Evolutionary conservation across 1,139 yeast genomes (phyloP).

Genomic region (Suhomyces bribrorum): DNA sequence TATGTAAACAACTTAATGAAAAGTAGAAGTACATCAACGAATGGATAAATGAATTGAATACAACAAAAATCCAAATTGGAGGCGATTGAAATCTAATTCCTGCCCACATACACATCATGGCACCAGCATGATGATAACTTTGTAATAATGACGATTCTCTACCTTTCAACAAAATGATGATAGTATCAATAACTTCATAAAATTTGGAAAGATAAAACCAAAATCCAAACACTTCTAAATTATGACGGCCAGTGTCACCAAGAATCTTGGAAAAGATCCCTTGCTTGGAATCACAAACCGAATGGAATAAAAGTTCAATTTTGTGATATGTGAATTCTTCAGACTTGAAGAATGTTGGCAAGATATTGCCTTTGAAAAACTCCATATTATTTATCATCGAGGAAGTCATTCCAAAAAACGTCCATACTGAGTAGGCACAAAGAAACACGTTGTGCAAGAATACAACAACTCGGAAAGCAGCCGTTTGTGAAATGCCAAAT

Average conservation of each 20-base stretch:
- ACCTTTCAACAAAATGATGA: conserved; percentile 68
- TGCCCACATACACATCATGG: conserved; percentile 84
- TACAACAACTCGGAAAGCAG: conserved; percentile 55
- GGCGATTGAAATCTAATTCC: conserved; percentile 73
- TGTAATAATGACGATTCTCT: conserved; percentile 68
- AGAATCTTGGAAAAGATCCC: conserved; percentile 51
- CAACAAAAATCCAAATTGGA: conserved; percentile 81
- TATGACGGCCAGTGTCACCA: conserved; percentile 34
- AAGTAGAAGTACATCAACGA: conserved; percentile 76
- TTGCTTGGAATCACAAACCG: conserved; percentile 61
- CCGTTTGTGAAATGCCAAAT: conserved; percentile 46
- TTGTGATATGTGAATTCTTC: conserved; percentile 20
- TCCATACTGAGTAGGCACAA: conserved; percentile 71
- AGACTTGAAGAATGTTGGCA: conserved; percentile 19
- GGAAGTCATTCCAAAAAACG: conserved; percentile 64
- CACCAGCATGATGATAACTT: conserved; percentile 80
- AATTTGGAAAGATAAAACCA: conserved; percentile 72
- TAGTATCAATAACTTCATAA: conserved; percentile 72
- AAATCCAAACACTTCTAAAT: conserved; percentile 63
- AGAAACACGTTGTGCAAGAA: conserved; percentile 62
- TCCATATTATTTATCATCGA: conserved; percentile 46
- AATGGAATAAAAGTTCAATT: conserved; percentile 51
- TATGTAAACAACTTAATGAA: conserved; percentile 61
- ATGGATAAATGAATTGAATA: conserved; percentile 76
- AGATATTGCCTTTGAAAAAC: conserved; percentile 25